Evolutionary conservation across 495 filamentous ascomycete species (phyloP), one percentile per base, ranked within the genome.

Genomic region (Patellaria atrata): DNA sequence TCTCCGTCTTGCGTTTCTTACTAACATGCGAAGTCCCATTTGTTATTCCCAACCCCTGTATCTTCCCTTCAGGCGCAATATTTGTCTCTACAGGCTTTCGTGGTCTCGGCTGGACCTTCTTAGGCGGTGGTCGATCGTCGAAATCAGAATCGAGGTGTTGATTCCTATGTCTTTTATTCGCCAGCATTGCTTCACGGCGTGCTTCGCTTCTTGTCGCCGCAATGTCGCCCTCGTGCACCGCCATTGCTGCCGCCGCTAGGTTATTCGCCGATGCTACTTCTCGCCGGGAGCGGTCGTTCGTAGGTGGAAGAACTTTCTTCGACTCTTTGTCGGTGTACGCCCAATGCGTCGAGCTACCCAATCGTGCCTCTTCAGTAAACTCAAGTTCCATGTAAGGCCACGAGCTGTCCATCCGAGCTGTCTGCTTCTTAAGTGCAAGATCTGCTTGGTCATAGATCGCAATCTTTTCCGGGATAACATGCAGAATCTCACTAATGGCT

Each of bases 381-480:
- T 96, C 89, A 28, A 65, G 61, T 35, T 86, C 79, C 33, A 96
- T 71, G 57, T 82, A 75, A 10, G 79, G 77, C 61, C 50, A 91
- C 14, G 85, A 71, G 25, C 76, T 73, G 43, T 96, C 80, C 44
- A 94, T 71, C 15, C 89, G 79, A 35, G 70, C 55, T 14, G 94
- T 60, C 52, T 94, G 85, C 50, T 82, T 87, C 37, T 83, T 72
- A 5, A 96, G 69, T 33, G 84, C 78, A 36, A 92, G 81, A 43
- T 81, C 82, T 27, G 91, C 86, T 3, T 84, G 86, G 3, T 77
- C 75, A 25, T 94, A 77, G 33, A 96, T 85, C 42, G 92, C 86
- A 41, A 91, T 93, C 58, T 99, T 99, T 58, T 97, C 89, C 45
- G 96, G 91, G 21, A 93, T 62, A 0, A 81, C 81, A 37, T 78